Evolutionary conservation across 2,329 filamentous ascomycete genomes (phyloP).

Genomic region (Colletotrichum shisoi): DNA sequence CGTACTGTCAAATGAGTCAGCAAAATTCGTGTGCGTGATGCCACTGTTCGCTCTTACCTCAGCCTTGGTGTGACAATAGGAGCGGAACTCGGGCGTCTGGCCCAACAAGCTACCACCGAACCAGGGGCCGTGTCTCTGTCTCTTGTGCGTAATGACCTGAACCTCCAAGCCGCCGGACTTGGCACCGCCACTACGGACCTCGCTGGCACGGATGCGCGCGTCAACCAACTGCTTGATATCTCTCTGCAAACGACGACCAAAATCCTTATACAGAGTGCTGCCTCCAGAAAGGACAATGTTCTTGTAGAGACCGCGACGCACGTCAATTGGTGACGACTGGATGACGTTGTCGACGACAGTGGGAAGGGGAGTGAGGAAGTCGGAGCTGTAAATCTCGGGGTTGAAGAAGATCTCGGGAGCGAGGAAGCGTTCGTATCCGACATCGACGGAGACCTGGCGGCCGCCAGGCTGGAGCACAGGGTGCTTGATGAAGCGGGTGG

Average conservation of each 20-base stretch:
- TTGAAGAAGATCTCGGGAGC: conserved; percentile 99
- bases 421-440: conserved; percentile 97
- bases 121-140: conserved; percentile 97
- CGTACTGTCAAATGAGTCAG: conserved; percentile 67
- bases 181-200: conserved; percentile 88
- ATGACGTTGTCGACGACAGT: conserved; percentile 96
- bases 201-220: conserved; percentile 88
- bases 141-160: conserved; percentile 95
- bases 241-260: conserved; percentile 91
- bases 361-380: conserved; percentile 94
- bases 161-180: conserved; percentile 95
- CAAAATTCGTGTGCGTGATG: not conserved
- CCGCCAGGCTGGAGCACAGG: conserved; percentile 86
- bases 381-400: conserved; percentile 98
- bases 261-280: conserved; percentile 98
- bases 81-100: conserved; percentile 97
- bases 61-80: conserved; percentile 95
- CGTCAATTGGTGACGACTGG: conserved; percentile 96
- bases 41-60: conserved; percentile 58
- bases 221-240: conserved; percentile 98
- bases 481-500: conserved; percentile 89
- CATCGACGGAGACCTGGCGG: conserved; percentile 83
- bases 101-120: conserved; percentile 96
- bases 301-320: conserved; percentile 96
- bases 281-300: conserved; percentile 98